Conservation (phyloP, 192 early-diverging fungal genomes). For the Chytriomyces sp. region DNA sequence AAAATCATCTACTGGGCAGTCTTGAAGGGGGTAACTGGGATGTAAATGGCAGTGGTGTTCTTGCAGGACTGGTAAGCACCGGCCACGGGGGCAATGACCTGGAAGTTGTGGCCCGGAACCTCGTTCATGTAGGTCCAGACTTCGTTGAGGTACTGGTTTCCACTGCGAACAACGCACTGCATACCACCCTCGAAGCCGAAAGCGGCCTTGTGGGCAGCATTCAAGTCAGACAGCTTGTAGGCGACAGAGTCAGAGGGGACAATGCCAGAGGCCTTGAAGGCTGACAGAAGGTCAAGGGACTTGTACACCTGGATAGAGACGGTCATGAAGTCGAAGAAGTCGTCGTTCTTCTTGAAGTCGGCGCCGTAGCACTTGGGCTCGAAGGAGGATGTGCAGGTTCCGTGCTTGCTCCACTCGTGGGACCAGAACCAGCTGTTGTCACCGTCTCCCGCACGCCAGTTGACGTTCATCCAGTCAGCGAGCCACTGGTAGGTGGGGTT, state of each 20-base stretch:
- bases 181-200: slow-evolving; percentile 31
- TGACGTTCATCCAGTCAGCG: slow-evolving; percentile 55
- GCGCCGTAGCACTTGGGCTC: slow-evolving; percentile 59
- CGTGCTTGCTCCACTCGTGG: slow-evolving; percentile 84
- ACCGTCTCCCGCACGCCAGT: slow-evolving; percentile 72
- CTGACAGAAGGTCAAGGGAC: slow-evolving; percentile 58
- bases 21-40: not conserved
- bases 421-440: slow-evolving; percentile 79
- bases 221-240: slow-evolving; percentile 28
- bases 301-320: slow-evolving; percentile 54
- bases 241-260: slow-evolving; percentile 29
- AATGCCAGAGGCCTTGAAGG: slow-evolving; percentile 52
- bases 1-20: too few species aligned
- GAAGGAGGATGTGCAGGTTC: slow-evolving; percentile 72
- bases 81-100: not conserved
- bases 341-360: slow-evolving; percentile 48
- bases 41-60: not conserved
- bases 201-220: slow-evolving; percentile 31
- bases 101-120: slow-evolving; percentile 11
- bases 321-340: slow-evolving; percentile 63
- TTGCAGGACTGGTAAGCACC: slow-evolving; percentile 8
- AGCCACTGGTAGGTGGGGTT: slow-evolving; percentile 19
- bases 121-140: slow-evolving; percentile 18
- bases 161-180: slow-evolving; percentile 17
- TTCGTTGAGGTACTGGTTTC: slow-evolving; percentile 12